These are phyloP conservation scores for Setaria viridis DNA, from an alignment of 202 grass and related monocot genomes.

Conservation along the genomic window DNA sequence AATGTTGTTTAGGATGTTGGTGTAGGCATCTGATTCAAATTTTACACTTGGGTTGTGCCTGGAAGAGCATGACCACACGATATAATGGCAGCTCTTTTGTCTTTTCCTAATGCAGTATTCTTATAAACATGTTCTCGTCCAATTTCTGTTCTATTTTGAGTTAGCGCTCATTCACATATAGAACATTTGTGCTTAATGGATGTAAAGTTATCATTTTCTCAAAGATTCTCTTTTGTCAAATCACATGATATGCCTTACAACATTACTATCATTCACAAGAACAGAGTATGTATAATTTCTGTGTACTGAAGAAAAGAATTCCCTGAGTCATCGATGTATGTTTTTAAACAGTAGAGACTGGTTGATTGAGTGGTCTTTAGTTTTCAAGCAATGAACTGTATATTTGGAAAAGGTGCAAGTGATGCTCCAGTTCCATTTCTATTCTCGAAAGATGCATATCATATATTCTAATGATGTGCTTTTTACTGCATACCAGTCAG, in stretches of 20 bases:
- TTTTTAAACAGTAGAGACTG: constrained; percentile 29
- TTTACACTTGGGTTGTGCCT: constrained; percentile 11
- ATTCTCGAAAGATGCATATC: constrained; percentile 19
- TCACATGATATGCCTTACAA: constrained; percentile 34
- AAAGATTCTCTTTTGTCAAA: constrained; percentile 21
- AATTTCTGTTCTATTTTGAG: constrained; percentile 16
- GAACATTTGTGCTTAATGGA: constrained; percentile 24
- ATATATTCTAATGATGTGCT: constrained; percentile 27
- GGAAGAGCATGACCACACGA: constrained; percentile 1
- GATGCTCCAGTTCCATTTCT: constrained; percentile 26
- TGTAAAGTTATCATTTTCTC: background rate
- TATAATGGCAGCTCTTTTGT: constrained; percentile 11
- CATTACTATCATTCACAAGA: constrained; percentile 33
- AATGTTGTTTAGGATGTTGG: background rate
- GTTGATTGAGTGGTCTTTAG: constrained; percentile 43
- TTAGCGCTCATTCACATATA: constrained; percentile 23
- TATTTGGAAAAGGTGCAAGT: constrained; percentile 22
- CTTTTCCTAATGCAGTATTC: background rate
- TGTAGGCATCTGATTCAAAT: constrained; percentile 27
- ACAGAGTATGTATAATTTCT: background rate
- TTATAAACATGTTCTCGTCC: background rate
- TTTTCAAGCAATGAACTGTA: constrained; percentile 39
- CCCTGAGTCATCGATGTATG: background rate
- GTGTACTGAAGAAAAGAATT: background rate
- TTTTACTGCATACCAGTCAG: constrained; percentile 31